phyloP scores from a whole-genome alignment of 2,329 filamentous ascomycete species.

The Thielaviopsis cerberus region DNA sequence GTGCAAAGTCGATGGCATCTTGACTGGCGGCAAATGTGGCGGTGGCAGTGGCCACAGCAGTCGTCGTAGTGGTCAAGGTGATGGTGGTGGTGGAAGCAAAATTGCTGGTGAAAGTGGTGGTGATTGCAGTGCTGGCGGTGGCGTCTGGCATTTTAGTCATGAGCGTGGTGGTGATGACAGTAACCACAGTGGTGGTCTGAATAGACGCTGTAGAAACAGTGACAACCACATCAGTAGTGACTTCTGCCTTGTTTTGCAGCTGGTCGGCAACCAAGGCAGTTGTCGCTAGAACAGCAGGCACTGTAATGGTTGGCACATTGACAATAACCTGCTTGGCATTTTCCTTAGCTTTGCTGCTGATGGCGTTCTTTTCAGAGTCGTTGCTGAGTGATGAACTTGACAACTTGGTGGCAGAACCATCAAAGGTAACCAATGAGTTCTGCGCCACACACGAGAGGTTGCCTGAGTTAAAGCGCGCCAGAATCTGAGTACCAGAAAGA shows the following conservation, averaged over 20 bases:
- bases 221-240: neutral
- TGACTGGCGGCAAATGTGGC: slow-evolving; percentile 31
- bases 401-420: slow-evolving; percentile 30
- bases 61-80: slow-evolving; percentile 7
- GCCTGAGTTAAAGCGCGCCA: slow-evolving; percentile 56
- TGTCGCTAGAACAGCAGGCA: neutral
- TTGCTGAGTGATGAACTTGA: slow-evolving; percentile 11
- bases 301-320: neutral
- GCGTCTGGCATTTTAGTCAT: neutral
- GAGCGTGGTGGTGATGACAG: slow-evolving; percentile 6
- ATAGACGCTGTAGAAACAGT: slow-evolving; percentile 5
- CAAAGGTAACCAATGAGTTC: slow-evolving; percentile 76
- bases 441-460: slow-evolving; percentile 67
- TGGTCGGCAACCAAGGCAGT: neutral
- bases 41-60: slow-evolving; percentile 2
- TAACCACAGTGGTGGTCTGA: slow-evolving; percentile 5
- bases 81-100: slow-evolving; percentile 5
- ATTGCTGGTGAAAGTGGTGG: slow-evolving; percentile 9
- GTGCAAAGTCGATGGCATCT: slow-evolving; percentile 42
- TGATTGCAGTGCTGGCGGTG: slow-evolving; percentile 3
- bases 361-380: slow-evolving; percentile 16
- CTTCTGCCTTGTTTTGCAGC: neutral
- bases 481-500: slow-evolving; percentile 48
- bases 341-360: slow-evolving; percentile 13
- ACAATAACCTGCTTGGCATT: neutral